phyloP scores from a whole-genome alignment of 768 basidiomycete genomes.

The Psilocybe cyanescens region DNA sequence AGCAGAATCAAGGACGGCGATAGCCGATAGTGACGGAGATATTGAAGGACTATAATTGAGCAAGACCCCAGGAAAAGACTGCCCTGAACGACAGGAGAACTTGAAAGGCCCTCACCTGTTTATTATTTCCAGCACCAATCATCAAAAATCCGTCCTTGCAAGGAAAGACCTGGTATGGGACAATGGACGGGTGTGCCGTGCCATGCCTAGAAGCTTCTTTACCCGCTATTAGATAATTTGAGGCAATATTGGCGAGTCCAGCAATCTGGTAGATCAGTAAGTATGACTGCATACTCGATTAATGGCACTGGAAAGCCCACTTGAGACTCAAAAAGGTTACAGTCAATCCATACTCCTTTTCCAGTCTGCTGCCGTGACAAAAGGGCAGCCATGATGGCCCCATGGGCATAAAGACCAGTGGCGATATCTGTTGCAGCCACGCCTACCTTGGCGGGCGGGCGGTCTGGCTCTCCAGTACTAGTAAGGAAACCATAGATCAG shows the following conservation, averaged over 20 bases:
- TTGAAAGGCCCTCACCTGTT: conserved; percentile 54
- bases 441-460: conserved; percentile 92
- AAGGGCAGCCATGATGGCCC: conserved; percentile 90
- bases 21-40: conserved; percentile 2
- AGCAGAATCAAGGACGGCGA: conserved; percentile 2
- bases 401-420: conserved; percentile 88
- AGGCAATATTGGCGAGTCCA: conserved; percentile 89
- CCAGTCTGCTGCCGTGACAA: conserved; percentile 84
- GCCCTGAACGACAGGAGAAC: background rate
- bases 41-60: conserved; percentile 4
- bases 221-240: conserved; percentile 89
- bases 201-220: conserved; percentile 85
- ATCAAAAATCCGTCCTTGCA: conserved; percentile 89
- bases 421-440: conserved; percentile 92
- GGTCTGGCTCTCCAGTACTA: conserved; percentile 88
- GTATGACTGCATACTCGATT: conserved; percentile 1
- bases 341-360: conserved; percentile 89
- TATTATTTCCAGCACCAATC: conserved; percentile 93
- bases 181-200: conserved; percentile 94
- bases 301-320: conserved; percentile 39
- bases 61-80: background rate
- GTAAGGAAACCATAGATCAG: conserved; percentile 10
- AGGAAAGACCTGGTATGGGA: conserved; percentile 90
- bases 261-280: conserved; percentile 61
- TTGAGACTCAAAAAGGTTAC: conserved; percentile 91